phyloP scores from a whole-genome alignment of 768 basidiomycete species.

The Suillus discolor region DNA sequence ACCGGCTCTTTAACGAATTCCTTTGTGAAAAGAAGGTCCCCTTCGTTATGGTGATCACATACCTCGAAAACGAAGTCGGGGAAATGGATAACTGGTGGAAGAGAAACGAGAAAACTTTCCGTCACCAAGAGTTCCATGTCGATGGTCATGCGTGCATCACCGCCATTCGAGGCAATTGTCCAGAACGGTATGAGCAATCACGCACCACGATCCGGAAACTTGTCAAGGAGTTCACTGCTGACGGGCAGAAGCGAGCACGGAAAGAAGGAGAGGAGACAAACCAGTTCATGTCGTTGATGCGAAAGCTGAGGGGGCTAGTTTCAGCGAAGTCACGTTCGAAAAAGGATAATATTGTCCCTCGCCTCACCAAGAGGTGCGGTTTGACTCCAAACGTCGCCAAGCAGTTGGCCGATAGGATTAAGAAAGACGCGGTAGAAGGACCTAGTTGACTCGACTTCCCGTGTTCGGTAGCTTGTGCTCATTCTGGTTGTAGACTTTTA shows the following conservation, averaged over 20 bases:
- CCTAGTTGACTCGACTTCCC: background rate
- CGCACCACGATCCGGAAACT: slow-evolving; percentile 24
- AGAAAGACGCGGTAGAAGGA: background rate
- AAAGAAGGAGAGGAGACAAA: slow-evolving; percentile 19
- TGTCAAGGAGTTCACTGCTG: slow-evolving; percentile 22
- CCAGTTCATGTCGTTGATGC: background rate
- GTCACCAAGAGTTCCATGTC: slow-evolving; percentile 29
- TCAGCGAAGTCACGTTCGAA: slow-evolving; percentile 22
- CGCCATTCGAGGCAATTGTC: slow-evolving; percentile 24
- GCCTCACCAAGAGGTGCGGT: slow-evolving; percentile 29
- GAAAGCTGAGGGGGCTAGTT: slow-evolving; percentile 16
- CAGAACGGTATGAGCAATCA: slow-evolving; percentile 27
- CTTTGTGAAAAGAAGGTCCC: slow-evolving; percentile 43
- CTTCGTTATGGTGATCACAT: slow-evolving; percentile 38
- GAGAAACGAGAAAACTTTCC: slow-evolving; percentile 33
- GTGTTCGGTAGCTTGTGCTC: background rate
- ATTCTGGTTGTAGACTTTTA: background rate
- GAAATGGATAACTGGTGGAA: slow-evolving; percentile 42
- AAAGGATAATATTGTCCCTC: slow-evolving; percentile 18
- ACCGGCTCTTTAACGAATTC: slow-evolving; percentile 38
- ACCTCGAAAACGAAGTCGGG: slow-evolving; percentile 37
- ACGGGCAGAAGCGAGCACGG: slow-evolving; percentile 27
- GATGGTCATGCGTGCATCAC: slow-evolving; percentile 44
- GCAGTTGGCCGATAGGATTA: slow-evolving; percentile 10
- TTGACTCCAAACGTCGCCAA: slow-evolving; percentile 28